Evolutionary conservation across 2,329 filamentous ascomycete genomes (phyloP).

Genomic region (Lachnellula willkommii): DNA sequence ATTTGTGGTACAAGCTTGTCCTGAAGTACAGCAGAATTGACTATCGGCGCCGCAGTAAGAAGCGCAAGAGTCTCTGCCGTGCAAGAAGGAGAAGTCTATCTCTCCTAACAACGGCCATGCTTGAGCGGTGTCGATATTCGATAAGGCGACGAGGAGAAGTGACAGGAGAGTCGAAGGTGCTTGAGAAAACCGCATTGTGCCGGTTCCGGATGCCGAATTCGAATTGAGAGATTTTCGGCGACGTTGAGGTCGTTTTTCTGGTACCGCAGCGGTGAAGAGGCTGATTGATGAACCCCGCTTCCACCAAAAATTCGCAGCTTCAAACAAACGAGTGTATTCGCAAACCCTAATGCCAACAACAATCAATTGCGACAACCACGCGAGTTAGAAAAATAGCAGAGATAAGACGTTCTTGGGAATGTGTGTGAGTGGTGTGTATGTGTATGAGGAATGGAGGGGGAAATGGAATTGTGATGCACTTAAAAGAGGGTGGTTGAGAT

Average conservation of each 20-base stretch:
- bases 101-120: slow-evolving; percentile 41
- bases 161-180: slow-evolving; percentile 28
- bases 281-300: slow-evolving; percentile 6
- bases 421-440: not conserved
- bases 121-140: slow-evolving; percentile 31
- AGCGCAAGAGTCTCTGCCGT: slow-evolving; percentile 35
- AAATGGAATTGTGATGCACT: slow-evolving; percentile 7
- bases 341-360: not conserved
- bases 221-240: slow-evolving; percentile 7
- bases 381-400: slow-evolving; percentile 6
- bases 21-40: slow-evolving; percentile 49
- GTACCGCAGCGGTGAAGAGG: slow-evolving; percentile 10
- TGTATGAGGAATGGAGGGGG: slow-evolving; percentile 18
- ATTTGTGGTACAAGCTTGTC: slow-evolving; percentile 47
- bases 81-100: slow-evolving; percentile 4
- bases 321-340: slow-evolving; percentile 17
- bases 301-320: slow-evolving; percentile 2
- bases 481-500: slow-evolving; percentile 18
- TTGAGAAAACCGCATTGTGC: slow-evolving; percentile 35
- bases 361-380: slow-evolving; percentile 3
- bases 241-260: slow-evolving; percentile 1
- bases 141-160: slow-evolving; percentile 37
- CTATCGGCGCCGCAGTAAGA: slow-evolving; percentile 50
- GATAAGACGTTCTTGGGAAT: slow-evolving; percentile 12
- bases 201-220: slow-evolving; percentile 3